Evolutionary conservation across 805 yeast species (phyloP), one percentile per base, ranked within the genome.

Genomic region (Zygoascus bituminiphila): DNA sequence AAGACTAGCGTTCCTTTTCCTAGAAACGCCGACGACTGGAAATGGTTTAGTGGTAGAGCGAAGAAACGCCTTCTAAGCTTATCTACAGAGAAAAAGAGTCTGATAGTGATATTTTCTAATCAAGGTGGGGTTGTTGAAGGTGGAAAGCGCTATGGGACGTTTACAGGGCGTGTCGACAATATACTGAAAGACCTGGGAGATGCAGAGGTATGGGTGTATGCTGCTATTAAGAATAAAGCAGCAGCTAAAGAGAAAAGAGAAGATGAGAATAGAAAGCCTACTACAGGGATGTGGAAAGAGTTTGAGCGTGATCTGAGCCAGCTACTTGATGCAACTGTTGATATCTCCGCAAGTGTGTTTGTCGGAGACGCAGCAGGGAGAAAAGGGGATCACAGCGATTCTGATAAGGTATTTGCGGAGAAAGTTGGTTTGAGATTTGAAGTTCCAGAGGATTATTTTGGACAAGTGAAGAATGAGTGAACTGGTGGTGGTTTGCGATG

Each of bases 341-440:
- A 79, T 56, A 44, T 61, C 44, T 65, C 60, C 0, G 54, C 64
- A 8, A 76, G 86, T 45, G 70, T 81, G 47, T 93, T 67, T 62
- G 89, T 88, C n/a, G 98, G 98, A 5, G 98, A 91, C 68, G 98
- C 98, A 0, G 98, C 96, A 5, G 98, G 98, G 0, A 71, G 98
- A 46, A 58, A 61, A 1, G 63, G 60, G 0, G 98, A 91, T 63
- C 84, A 82, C 61, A 85, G 93, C 71, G 88, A 85, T 56, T 77
- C 84, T 44, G 98, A 91, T 63, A 64, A 62, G 53, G 61, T 51
- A 48, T 89, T 89, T 71, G 96, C 98, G 0, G 54, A 69, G 39
- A 72, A 69, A 17, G 59, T 75, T 1, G 77, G 77, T 0, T 41
- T 88, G 1, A 52, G 55, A 19, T 91, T 87, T 58, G 66, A 67